phyloP scores from a whole-genome alignment of 139 green algal genomes.

The Micractinium conductrix region DNA sequence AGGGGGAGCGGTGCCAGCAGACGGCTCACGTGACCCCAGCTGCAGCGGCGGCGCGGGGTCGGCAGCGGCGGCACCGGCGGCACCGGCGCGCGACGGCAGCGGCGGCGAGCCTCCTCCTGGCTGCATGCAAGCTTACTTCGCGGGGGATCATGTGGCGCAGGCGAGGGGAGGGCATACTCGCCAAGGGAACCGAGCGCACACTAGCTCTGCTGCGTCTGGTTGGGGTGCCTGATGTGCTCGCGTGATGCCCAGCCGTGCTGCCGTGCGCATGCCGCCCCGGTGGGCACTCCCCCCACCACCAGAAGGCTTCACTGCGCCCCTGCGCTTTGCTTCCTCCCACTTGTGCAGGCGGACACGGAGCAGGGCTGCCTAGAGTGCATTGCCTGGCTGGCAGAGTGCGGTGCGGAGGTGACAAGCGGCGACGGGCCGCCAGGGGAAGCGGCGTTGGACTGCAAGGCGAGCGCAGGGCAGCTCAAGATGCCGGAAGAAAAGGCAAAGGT shows the following conservation, averaged over 20 bases:
- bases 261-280: too few species aligned
- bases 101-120: conserved; percentile 54
- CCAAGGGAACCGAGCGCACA: too few species aligned
- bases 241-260: too few species aligned
- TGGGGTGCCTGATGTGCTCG: too few species aligned
- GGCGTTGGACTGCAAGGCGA: conserved; percentile 41
- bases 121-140: conserved; percentile 46
- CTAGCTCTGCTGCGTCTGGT: too few species aligned
- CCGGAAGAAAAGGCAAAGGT: conserved; percentile 45
- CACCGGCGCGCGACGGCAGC: conserved; percentile 8
- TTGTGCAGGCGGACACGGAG: not conserved
- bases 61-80: not conserved
- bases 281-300: too few species aligned
- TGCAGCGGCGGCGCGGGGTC: not conserved
- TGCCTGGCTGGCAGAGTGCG: conserved; percentile 46
- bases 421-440: not conserved
- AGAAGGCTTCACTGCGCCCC: too few species aligned
- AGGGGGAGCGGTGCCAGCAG: not conserved
- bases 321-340: not conserved
- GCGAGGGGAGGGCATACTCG: too few species aligned
- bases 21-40: not conserved
- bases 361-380: conserved; percentile 15
- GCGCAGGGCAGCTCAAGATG: conserved; percentile 25
- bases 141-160: conserved; percentile 18
- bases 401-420: conserved; percentile 9